Evolutionary conservation across 2,329 filamentous ascomycete species (phyloP).

Genomic region (Fusarium praegraminearum): DNA sequence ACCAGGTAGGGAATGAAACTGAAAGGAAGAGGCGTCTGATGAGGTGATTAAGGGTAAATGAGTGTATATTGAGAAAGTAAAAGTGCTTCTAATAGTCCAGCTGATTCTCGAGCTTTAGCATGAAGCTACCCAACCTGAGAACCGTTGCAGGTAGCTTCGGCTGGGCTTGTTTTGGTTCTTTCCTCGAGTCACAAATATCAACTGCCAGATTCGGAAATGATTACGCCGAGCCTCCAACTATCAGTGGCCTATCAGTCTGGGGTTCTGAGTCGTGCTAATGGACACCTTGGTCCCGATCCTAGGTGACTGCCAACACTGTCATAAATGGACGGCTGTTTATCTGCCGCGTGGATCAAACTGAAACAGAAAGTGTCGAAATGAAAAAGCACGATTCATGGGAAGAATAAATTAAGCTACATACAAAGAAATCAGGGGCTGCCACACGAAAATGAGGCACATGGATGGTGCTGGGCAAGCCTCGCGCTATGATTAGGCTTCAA

Average conservation of each 20-base stretch:
- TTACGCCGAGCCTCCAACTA: slow-evolving; percentile 27
- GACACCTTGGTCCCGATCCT: neutral
- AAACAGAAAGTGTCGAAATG: neutral
- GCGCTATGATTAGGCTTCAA: slow-evolving; percentile 7
- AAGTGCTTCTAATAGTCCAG: neutral
- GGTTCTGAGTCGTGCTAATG: neutral
- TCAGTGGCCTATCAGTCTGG: slow-evolving; percentile 5
- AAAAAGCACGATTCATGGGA: neutral
- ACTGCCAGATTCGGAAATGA: slow-evolving; percentile 31
- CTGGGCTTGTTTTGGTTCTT: slow-evolving; percentile 19
- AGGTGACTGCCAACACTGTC: neutral
- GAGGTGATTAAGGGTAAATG: neutral
- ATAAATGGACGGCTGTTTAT: neutral
- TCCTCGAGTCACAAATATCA: slow-evolving; percentile 14
- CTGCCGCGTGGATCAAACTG: neutral
- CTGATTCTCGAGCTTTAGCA: slow-evolving; percentile 7
- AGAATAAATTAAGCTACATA: slow-evolving; percentile 6
- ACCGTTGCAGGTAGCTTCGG: slow-evolving; percentile 8
- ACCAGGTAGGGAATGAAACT: slow-evolving; percentile 4
- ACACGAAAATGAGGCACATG: slow-evolving; percentile 17
- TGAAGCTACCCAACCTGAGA: neutral
- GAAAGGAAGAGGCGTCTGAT: neutral
- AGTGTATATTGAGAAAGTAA: neutral
- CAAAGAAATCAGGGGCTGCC: slow-evolving; percentile 14
- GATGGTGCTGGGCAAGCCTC: neutral